These are phyloP conservation scores for Coprinellus aureogranulatus DNA, from an alignment of 768 basidiomycete genomes.

Conservation along the genomic window DNA sequence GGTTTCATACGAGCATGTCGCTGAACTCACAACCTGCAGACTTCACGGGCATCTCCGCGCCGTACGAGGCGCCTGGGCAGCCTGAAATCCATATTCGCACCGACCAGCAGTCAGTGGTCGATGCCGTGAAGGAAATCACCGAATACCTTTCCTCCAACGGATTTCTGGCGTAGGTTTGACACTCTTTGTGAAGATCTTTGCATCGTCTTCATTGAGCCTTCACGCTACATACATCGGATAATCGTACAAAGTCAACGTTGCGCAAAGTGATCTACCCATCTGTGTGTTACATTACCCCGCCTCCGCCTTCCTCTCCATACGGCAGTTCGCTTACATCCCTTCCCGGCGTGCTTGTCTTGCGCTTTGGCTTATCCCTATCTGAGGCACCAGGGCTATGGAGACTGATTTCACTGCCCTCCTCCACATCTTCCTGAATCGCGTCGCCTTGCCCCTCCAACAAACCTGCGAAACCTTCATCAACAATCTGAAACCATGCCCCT, in stretches of 20 bases:
- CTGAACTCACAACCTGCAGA: slow-evolving; percentile 63
- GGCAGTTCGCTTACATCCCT: too few relatives aligned
- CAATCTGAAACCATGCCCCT: slow-evolving; percentile 67
- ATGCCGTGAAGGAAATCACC: slow-evolving; percentile 75
- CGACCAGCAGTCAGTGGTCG: slow-evolving; percentile 70
- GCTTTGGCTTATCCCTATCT: neutral
- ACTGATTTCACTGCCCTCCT: slow-evolving; percentile 23
- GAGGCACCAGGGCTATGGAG: too few relatives aligned
- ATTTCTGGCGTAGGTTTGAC: slow-evolving; percentile 45
- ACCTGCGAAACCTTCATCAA: slow-evolving; percentile 68
- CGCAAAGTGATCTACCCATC: too few relatives aligned
- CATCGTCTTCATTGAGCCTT: too few relatives aligned
- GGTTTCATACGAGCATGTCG: too few relatives aligned
- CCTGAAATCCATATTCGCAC: slow-evolving; percentile 95
- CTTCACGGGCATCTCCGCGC: slow-evolving; percentile 96
- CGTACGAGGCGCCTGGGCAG: slow-evolving; percentile 83
- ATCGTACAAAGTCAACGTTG: too few relatives aligned
- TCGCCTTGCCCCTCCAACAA: slow-evolving; percentile 57
- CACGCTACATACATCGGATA: too few relatives aligned
- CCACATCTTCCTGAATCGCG: slow-evolving; percentile 66
- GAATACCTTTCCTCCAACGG: slow-evolving; percentile 72
- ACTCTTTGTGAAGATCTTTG: too few relatives aligned
- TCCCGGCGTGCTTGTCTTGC: neutral
- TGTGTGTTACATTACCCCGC: too few relatives aligned
- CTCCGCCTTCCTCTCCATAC: too few relatives aligned